Evolutionary conservation across 164 flowering plant genomes (phyloP), one percentile per base, ranked within the genome.

Genomic region (Sextonia rubra): DNA sequence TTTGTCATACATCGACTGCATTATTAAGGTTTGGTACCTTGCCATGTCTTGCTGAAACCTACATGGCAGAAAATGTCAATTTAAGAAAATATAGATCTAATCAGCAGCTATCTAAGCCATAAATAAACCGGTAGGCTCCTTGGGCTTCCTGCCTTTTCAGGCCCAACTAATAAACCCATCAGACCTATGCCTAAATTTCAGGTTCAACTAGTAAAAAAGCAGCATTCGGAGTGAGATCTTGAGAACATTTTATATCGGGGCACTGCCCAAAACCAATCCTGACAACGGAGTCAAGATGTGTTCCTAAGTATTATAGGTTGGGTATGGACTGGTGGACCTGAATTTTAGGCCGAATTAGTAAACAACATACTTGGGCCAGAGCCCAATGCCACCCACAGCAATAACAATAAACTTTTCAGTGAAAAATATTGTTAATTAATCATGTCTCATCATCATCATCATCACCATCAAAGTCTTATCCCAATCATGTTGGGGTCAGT

Each of bases 1-100:
- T 77, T 96, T 96, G 77, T 96, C 95, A 78, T 96, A 96, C 97
- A 96, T 89, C 56, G 97, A 96, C 72, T 91, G 88, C 23, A 97
- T 96, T 64, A 93, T 93, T 74, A 96, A 79, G 79, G 85, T 96
- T 85, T 90, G 97, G 80, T 96, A 96, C 48, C 89, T 65, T 66
- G 86, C 88, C 93, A 96, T 73, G 74, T 93, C 93, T 77, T 75
- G 83, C 86, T 93, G 91, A 83, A 91, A 96, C 79, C 98, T 95
- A 64, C 72, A 79, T 29, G 69, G 70, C 17, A 18, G 14, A 7
- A 25, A 66, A 60, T 61, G 47, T 5, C 2, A 64, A 9, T 17
- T 15, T 17, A 29, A 15, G 14, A 12, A 64, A 18, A 52, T 18
- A 52, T 14, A 52, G 58, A 14, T 20, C 58, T 52, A 15, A 52